phyloP scores from a whole-genome alignment of 2,329 filamentous ascomycete species.

The Aaosphaeria pasadenensis region DNA sequence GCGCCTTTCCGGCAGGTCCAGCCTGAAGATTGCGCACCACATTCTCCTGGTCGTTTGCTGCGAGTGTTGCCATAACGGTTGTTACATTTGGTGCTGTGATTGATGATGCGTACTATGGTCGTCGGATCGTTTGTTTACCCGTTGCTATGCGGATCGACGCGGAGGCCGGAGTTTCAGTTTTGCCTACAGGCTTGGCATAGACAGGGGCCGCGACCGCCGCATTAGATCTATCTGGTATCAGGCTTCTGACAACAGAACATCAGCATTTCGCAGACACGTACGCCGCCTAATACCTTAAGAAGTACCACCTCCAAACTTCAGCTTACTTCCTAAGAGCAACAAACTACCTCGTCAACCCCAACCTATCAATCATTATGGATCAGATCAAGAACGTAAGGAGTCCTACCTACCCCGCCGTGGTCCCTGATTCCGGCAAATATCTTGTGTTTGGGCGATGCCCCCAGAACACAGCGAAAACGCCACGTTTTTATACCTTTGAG shows the following conservation, averaged over 20 bases:
- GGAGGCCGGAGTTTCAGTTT: constrained; percentile 2
- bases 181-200: background rate
- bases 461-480: too few species aligned
- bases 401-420: constrained; percentile 35
- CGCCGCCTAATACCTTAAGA: background rate
- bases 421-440: constrained; percentile 11
- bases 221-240: background rate
- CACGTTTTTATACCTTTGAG: background rate
- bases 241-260: background rate
- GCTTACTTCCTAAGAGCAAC: background rate
- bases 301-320: background rate
- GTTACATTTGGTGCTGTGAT: constrained; percentile 25
- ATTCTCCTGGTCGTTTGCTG: constrained; percentile 82
- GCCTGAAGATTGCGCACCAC: constrained; percentile 72
- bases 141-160: constrained; percentile 20
- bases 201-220: background rate
- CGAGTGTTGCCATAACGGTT: constrained; percentile 62
- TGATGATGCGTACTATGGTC: constrained; percentile 7
- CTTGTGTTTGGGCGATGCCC: background rate
- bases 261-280: background rate
- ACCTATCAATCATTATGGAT: constrained; percentile 59
- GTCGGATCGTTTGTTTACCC: constrained; percentile 29
- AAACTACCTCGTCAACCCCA: background rate
- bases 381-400: constrained; percentile 82
- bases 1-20: constrained; percentile 66